Base-by-base conservation (phyloP, 2,329 filamentous ascomycete species). In the Fusarium heterosporum region DNA sequence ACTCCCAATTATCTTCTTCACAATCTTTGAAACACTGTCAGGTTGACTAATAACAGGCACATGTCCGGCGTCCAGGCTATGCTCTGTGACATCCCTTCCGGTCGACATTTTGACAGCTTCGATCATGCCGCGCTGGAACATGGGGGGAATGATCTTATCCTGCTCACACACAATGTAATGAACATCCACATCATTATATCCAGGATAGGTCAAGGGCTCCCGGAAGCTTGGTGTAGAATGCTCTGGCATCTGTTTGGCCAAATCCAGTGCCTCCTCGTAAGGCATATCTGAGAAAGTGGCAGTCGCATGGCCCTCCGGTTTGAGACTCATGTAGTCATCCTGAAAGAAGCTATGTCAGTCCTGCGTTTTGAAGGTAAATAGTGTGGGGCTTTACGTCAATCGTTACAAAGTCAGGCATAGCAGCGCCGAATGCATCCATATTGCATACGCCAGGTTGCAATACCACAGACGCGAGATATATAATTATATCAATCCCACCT, bases 101-200 rank as follows among this genome's bases (percentile, higher is more conserved):
- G 38, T 47, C 2, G 32, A 66, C 1, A 34, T 14, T 22, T 60
- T 55, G 10, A 54, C 36, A 14, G 34, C 46, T 29, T 67, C 63
- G 1, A 67, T 60, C 63, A 67, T 64, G 6, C 11, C 53, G 2
- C 30, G 39, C 3, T 67, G 64, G 9, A 46, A 55, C 6, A 36
- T 26, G 2, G 49, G 26, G 3, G 46, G 59, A 3, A 67, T 60
- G 3, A 53, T 30, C 13, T 29, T 25, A 6, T 67, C 64, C 30
- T 64, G 36, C 10, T 64, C 58, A 8, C 66, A 69, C 1, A 69
- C 30, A 3, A 69, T 53, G 4, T 68, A 68, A 12, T 68, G 49
- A 6, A 66, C 61, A 3, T 69, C 39, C 3, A 69, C 64, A 3
- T 69, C 61, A 6, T 68, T 62, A 2, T 69, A 69, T 0, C 66